Conservation (phyloP, 2,329 filamentous ascomycete species). For the Microsporum canis region DNA sequence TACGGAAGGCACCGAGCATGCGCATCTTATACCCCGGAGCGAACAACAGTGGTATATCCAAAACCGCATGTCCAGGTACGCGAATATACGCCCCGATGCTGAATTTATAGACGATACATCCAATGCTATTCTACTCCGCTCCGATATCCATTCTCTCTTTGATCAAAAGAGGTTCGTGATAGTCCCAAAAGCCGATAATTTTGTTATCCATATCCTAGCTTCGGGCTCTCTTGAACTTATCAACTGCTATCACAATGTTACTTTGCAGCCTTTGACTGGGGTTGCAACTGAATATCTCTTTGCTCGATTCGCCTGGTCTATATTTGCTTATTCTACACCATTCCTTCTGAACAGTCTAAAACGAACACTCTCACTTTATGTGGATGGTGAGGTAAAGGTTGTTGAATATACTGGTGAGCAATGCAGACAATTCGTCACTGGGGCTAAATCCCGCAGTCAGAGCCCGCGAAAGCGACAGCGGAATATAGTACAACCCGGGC, state of each 20-base stretch:
- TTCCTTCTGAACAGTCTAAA: not conserved
- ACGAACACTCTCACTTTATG: not conserved
- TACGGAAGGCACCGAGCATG: not conserved
- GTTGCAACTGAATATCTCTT: slow-evolving; percentile 2
- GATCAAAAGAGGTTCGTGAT: slow-evolving; percentile 1
- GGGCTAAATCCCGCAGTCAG: not conserved
- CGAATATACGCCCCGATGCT: not conserved
- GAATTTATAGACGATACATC: not conserved
- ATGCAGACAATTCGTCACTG: not conserved
- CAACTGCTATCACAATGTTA: slow-evolving; percentile 3
- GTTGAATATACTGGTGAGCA: not conserved
- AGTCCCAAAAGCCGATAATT: slow-evolving; percentile 1
- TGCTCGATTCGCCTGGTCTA: not conserved
- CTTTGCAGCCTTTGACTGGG: not conserved
- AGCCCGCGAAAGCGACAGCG: slow-evolving; percentile 2
- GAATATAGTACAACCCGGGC: no score
- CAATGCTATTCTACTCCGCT: slow-evolving; percentile 2
- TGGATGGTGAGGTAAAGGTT: not conserved
- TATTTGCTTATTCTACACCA: not conserved
- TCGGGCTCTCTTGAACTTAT: not conserved
- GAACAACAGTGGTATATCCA: not conserved
- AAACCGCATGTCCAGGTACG: not conserved
- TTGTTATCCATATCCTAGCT: not conserved
- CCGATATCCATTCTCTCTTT: not conserved
- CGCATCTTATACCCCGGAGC: not conserved